Percentiles rank a stretch among this genome's conserved stretches.
Conservation (phyloP, 2,329 filamentous ascomycete species). For the Dactylella cylindrospora region DNA sequence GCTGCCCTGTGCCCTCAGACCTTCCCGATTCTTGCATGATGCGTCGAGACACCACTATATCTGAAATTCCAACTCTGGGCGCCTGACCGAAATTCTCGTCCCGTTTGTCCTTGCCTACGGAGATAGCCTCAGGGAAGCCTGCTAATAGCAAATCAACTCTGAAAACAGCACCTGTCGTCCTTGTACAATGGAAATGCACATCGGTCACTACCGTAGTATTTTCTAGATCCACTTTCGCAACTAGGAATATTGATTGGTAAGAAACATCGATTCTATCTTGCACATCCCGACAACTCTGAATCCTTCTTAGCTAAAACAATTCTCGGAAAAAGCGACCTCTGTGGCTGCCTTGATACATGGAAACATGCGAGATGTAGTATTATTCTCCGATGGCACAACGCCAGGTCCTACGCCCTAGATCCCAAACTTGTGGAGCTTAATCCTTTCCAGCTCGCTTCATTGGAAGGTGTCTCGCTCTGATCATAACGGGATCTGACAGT, state of each 20-base stretch:
- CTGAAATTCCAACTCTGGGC: conserved; percentile 15
- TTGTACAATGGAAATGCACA: conserved; percentile 32
- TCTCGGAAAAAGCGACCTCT: conserved; percentile 6
- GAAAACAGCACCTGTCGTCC: conserved; percentile 40
- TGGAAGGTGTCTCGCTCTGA: conserved; percentile 33
- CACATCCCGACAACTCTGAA: conserved; percentile 30
- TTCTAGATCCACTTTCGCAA: conserved; percentile 10
- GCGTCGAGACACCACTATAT: conserved; percentile 34
- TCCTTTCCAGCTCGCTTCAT: conserved; percentile 39
- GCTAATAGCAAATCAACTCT: conserved; percentile 30
- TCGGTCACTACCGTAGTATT: conserved; percentile 28
- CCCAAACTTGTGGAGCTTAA: conserved; percentile 12
- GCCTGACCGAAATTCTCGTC: conserved; percentile 12
- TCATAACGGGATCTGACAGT: conserved; percentile 32
- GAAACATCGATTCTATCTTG: conserved; percentile 15
- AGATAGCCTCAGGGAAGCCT: conserved; percentile 18
- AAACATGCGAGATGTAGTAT: conserved; percentile 7
- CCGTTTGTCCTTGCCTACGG: neutral
- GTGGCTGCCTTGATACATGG: conserved; percentile 35
- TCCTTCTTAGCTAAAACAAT: conserved; percentile 40
- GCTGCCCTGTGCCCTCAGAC: conserved; percentile 18
- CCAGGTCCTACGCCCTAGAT: conserved; percentile 26
- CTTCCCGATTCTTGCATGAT: conserved; percentile 40
- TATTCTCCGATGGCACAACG: conserved; percentile 25
- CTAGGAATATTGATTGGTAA: conserved; percentile 23